Conservation (phyloP, 805 yeast species). For the Debaryomyces castellii region DNA sequence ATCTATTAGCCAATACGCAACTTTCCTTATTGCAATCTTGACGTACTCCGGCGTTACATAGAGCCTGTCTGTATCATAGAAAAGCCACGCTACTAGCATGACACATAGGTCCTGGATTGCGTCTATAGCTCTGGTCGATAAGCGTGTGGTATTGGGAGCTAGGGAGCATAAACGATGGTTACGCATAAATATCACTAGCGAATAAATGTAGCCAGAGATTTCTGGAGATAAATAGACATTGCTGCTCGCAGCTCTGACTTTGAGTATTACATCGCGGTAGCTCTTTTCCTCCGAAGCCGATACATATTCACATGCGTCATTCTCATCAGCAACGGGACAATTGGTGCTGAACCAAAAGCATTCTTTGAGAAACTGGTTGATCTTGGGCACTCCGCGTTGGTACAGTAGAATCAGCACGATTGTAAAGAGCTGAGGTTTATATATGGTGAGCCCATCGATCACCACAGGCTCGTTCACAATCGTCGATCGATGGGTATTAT, state of each 20-base stretch:
- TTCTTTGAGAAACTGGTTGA: conserved; percentile 21
- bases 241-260: conserved; percentile 7
- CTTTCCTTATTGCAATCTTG: conserved; percentile 36
- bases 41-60: conserved; percentile 39
- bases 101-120: conserved; percentile 26
- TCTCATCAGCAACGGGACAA: background rate
- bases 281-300: background rate
- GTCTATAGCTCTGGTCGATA: conserved; percentile 32
- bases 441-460: conserved; percentile 6
- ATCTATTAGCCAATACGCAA: conserved; percentile 45
- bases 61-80: conserved; percentile 7
- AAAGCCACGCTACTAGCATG: conserved; percentile 24
- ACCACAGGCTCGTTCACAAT: conserved; percentile 2
- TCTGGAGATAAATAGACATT: conserved; percentile 33
- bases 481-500: conserved; percentile 15
- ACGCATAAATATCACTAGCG: conserved; percentile 35
- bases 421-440: conserved; percentile 14
- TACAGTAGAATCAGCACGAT: conserved; percentile 15
- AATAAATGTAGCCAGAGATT: conserved; percentile 34
- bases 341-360: conserved; percentile 22
- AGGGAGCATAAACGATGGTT: conserved; percentile 39
- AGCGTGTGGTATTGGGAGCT: conserved; percentile 34
- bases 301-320: background rate
- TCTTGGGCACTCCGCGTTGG: conserved; percentile 4
- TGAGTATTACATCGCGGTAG: background rate